Conservation (phyloP, 257 asterid species). For the Jacaranda mimosifolia region DNA sequence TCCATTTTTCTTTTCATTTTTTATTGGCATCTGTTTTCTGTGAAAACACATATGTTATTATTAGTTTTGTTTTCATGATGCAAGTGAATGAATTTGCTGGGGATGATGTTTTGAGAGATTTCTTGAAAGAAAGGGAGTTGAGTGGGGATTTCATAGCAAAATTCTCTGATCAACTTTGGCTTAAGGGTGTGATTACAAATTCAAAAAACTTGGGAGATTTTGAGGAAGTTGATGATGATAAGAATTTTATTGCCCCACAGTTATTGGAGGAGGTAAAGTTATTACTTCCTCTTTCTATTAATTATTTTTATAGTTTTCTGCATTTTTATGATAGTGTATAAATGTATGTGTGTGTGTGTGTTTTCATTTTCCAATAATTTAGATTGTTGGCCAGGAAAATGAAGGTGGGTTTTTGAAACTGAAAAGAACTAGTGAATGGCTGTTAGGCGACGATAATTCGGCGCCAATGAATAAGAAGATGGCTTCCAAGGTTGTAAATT, state of each 20-base stretch:
- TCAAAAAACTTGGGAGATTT: slow-evolving; percentile 31
- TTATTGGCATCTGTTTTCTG: neutral
- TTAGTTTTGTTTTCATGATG: slow-evolving; percentile 31
- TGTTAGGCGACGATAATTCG: slow-evolving; percentile 62
- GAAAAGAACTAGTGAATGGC: slow-evolving; percentile 79
- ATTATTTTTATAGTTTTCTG: neutral
- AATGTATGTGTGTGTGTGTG: neutral
- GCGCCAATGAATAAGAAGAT: slow-evolving; percentile 86
- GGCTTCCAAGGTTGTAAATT: slow-evolving; percentile 60
- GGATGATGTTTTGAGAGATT: slow-evolving; percentile 67
- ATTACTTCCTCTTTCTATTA: neutral
- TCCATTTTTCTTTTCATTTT: neutral
- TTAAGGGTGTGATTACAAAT: slow-evolving; percentile 43
- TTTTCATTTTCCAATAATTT: slow-evolving; percentile 15
- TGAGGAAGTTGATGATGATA: slow-evolving; percentile 36
- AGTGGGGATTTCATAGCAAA: slow-evolving; percentile 80
- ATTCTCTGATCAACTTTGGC: slow-evolving; percentile 74
- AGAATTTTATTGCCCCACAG: slow-evolving; percentile 30
- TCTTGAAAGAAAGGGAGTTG: slow-evolving; percentile 75
- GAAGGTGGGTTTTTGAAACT: slow-evolving; percentile 88
- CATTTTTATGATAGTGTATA: neutral
- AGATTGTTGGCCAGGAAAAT: slow-evolving; percentile 51
- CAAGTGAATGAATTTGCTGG: slow-evolving; percentile 57
- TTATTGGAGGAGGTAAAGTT: slow-evolving; percentile 53
- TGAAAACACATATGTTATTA: neutral